Conservation (phyloP, 225 moss, liverwort and hornwort genomes). For the Marchantia paleacea region DNA sequence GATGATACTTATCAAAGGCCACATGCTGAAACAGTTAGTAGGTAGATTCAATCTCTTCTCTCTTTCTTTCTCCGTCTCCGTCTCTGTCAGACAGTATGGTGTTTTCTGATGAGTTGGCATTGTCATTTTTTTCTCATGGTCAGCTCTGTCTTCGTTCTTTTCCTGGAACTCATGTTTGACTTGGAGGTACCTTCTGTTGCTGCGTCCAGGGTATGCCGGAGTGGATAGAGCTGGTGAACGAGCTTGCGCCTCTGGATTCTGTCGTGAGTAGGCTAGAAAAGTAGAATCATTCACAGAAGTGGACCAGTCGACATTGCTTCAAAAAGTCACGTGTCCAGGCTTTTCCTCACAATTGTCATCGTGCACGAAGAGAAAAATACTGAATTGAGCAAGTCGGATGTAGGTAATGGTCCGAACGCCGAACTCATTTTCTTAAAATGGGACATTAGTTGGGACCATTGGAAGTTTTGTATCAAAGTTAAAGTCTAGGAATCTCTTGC, state of each 20-base stretch:
- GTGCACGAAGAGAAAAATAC: background rate
- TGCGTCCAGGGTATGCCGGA: constrained; percentile 61
- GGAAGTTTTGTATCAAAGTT: background rate
- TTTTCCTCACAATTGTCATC: background rate
- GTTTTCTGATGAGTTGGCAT: background rate
- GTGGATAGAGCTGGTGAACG: constrained; percentile 72
- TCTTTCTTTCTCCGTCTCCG: background rate
- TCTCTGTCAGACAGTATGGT: background rate
- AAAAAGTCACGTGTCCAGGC: background rate
- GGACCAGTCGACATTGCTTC: background rate
- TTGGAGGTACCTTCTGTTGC: background rate
- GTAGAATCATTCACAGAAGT: constrained; percentile 15
- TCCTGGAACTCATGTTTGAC: background rate
- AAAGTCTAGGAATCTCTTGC: background rate
- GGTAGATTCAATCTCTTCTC: background rate
- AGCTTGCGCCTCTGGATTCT: constrained; percentile 83
- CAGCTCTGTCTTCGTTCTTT: background rate
- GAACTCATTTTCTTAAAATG: background rate
- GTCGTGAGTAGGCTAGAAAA: constrained; percentile 71
- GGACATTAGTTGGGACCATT: background rate
- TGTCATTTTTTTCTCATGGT: background rate
- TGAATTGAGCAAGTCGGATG: background rate
- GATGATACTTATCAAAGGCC: background rate
- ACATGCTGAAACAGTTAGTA: background rate
- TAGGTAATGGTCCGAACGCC: background rate